Evolutionary conservation across 257 asterid species (phyloP), one percentile per base, ranked within the genome.

Genomic region (Salvia miltiorrhiza): DNA sequence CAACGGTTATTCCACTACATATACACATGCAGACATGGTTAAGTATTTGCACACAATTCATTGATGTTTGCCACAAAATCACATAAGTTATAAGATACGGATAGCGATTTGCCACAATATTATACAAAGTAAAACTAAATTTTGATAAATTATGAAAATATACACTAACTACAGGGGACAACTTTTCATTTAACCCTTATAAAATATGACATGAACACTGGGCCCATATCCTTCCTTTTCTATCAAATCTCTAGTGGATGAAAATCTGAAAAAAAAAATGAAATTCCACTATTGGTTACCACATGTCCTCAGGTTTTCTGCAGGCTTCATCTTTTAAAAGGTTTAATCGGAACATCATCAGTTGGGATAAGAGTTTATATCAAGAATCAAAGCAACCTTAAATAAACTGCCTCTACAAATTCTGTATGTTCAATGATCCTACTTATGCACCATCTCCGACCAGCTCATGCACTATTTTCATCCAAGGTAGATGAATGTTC

Each of bases 301-400:
- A 32, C 72, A 62, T 50, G 57, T 20, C 58, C 37, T 57, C 67
- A 17, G 20, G 14, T 52, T 20, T 20, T 44, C 60, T n/a, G 75
- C 62, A 35, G 65, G 17, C 30, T 47, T 62, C 49, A 62, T 75
- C 68, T 40, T 63, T 41, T 19, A 9, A 65, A 60, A 3, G 72
- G 55, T 56, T 71, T 19, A 17, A 54, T 11, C 33, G 43, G 48
- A 60, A 40, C 45, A 32, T 61, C 60, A 65, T 24, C 19, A 9
- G 24, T 67, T 23, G 13, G 13, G 37, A 48, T 47, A 20, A 9
- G 63, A 61, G 30, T 52, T 60, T 8, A 65, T 43, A 65, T 39
- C 66, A 33, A 41, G 65, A 55, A 65, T 49, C 54, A 30, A 17
- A 2, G 59, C 19, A 12, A 70, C 65, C 71, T 44, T 53, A 33